Base-by-base conservation (phyloP, 129 eudicot genomes). In the Silybum marianum region DNA sequence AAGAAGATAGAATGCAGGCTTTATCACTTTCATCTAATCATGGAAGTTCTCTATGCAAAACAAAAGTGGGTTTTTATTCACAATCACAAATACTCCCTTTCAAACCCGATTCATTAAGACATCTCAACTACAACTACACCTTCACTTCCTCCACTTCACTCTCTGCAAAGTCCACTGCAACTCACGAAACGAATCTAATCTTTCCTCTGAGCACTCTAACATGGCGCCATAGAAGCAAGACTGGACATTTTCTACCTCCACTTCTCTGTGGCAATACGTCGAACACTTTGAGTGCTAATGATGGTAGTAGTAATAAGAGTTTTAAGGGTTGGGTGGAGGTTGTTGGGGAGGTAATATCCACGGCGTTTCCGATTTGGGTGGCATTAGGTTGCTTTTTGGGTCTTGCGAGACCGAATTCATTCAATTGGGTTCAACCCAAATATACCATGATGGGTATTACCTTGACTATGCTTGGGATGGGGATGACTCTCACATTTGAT, bases 401-500 rank as follows among this genome's bases (percentile, higher is more conserved):
- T 7, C 86, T 91, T 25, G 16, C 82, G 69, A 89, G 80, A 73
- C 97, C 99, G 1, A 72, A 30, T 67, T 89, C 91, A 4, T 95
- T 80, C 87, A 74, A 80, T 74, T 95, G 99, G 97, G 97, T 95
- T 14, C 82, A 82, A 54, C 94, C 97, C 11, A 74, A 86, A 71
- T 88, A 85, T 90, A 89, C 91, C 23, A 86, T 95, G 66, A 80
- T 82, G 85, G 97, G 97, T 18, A 85, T 95, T 67, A 91, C 97
- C 2, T 60, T 92, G 28, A 95, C 97, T 67, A 95, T 95, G 99
- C 91, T 95, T 81, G 99, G 99, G 3, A 95, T 95, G 99, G 99
- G 99, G 34, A 95, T 95, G 99, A 89, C 99, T 24, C 88, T 95
- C 38, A 92, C 97, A 16, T 88, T 92, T 58, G 93, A 95, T 91